Evolutionary conservation across 345 rosid genomes (phyloP), one percentile per base, ranked within the genome.

Genomic region (Eucalyptus cloeziana): DNA sequence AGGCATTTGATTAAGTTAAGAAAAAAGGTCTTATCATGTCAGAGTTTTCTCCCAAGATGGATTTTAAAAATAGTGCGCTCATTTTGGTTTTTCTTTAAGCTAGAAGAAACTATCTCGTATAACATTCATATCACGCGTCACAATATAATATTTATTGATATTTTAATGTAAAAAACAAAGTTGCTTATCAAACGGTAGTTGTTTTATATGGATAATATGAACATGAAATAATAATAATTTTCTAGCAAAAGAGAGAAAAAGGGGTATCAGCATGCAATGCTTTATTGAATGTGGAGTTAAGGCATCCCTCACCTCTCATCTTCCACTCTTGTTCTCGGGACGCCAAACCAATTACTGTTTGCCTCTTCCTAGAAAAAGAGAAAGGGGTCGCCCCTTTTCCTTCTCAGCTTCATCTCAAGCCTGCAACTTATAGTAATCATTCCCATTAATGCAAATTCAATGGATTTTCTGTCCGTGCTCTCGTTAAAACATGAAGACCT

Each of bases 101-200:
- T 10, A 37, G 22, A 37, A 71, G 25, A 4, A 19, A 21, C 24
- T 21, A 71, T 71, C 25, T 71, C 10, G 22, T 21, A 5, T 19
- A 19, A 40, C 2, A 0, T 5, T 71, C 11, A 19, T 71, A 71
- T 71, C 0, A 10, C 8, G 3, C 2, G 2, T 37, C 7, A 2
- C 13, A 21, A 37, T 3, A 69, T 6, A 37, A 71, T 21, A 19
- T 8, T 3, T 6, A 37, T 37, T 37, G 43, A 71, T 40, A 21
- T 71, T 11, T 37, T 37, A 71, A 37, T 10, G 15, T 2, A 40
- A 37, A 71, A 71, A 71, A 13, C 31, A 10, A 5, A 21, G 83
- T 19, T 37, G 45, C 13, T 37, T 71, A 69, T 71, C 45, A 5
- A 71, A 71, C 2, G 13, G 7, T 3, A 10, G 25, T 71, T 19